Conservation (phyloP, 1,139 yeast species). For the Zygosaccharomyces pseudobailii region DNA sequence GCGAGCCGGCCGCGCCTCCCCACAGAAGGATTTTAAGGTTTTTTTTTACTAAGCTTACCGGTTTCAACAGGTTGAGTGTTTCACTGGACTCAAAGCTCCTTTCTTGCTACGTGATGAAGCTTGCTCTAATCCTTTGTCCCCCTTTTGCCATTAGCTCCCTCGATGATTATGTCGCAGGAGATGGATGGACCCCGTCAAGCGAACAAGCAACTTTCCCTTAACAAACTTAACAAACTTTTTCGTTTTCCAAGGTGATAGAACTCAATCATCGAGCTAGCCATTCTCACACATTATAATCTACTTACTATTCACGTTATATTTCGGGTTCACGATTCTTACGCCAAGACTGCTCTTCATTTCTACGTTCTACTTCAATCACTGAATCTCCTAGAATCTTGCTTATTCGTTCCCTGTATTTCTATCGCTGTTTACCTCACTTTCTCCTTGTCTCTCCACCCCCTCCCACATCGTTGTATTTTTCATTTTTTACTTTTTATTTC, state of each 20-base stretch:
- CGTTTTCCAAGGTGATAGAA: background rate
- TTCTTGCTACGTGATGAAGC: background rate
- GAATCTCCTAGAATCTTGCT: background rate
- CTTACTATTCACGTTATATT: too few relatives aligned
- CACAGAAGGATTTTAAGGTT: too few relatives aligned
- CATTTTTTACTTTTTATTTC: background rate
- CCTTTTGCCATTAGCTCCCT: background rate
- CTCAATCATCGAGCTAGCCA: too few relatives aligned
- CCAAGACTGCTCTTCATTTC: too few relatives aligned
- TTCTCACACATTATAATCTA: too few relatives aligned
- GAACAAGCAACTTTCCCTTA: background rate
- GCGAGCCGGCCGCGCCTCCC: background rate
- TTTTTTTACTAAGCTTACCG: background rate
- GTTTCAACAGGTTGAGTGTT: background rate
- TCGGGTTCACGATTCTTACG: too few relatives aligned
- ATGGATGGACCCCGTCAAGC: background rate
- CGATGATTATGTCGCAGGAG: background rate
- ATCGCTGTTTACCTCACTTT: background rate
- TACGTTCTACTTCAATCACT: too few relatives aligned
- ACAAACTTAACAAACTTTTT: background rate
- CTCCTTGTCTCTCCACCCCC: background rate
- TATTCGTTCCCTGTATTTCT: background rate
- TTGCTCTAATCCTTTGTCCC: background rate
- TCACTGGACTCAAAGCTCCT: too few relatives aligned
- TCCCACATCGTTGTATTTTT: background rate